A percentile compares a stretch with the other conserved stretches of the same genome.
phyloP scores from a whole-genome alignment of 164 flowering plant genomes.

The Pachysandra terminalis region DNA sequence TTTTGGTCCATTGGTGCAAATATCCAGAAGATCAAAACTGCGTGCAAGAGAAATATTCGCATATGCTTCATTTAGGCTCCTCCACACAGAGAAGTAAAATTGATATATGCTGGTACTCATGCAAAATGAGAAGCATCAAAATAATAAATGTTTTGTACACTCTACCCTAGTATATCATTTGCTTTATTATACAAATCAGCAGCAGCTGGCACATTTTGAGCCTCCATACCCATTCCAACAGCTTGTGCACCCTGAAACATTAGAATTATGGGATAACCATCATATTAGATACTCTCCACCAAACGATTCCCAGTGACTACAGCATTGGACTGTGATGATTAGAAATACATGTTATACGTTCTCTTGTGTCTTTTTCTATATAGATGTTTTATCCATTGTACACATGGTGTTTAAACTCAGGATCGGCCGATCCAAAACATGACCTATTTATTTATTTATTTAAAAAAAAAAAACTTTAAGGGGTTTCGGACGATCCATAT shows the following conservation, averaged over 20 bases:
- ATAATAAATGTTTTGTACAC: background rate
- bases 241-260: constrained; percentile 94
- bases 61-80: background rate
- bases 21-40: constrained; percentile 85
- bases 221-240: constrained; percentile 94
- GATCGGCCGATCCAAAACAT: too few relatives aligned
- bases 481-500: too few relatives aligned
- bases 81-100: background rate
- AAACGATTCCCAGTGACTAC: background rate
- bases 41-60: constrained; percentile 3
- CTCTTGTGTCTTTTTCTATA: too few relatives aligned
- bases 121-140: background rate
- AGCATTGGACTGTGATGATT: too few relatives aligned
- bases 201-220: constrained; percentile 83
- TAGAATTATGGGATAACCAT: too few relatives aligned
- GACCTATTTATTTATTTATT: too few relatives aligned
- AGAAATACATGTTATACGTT: too few relatives aligned
- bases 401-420: too few relatives aligned
- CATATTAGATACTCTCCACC: too few relatives aligned
- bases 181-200: constrained; percentile 82
- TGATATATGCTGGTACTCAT: too few relatives aligned
- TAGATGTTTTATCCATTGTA: too few relatives aligned
- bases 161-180: constrained; percentile 87
- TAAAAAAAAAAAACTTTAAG: too few relatives aligned
- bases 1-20: constrained; percentile 92